Percentiles rank a stretch among this genome's conserved stretches.
Evolutionary conservation across 2,329 filamentous ascomycete species (phyloP).

Genomic region (Aulographum hederae): DNA sequence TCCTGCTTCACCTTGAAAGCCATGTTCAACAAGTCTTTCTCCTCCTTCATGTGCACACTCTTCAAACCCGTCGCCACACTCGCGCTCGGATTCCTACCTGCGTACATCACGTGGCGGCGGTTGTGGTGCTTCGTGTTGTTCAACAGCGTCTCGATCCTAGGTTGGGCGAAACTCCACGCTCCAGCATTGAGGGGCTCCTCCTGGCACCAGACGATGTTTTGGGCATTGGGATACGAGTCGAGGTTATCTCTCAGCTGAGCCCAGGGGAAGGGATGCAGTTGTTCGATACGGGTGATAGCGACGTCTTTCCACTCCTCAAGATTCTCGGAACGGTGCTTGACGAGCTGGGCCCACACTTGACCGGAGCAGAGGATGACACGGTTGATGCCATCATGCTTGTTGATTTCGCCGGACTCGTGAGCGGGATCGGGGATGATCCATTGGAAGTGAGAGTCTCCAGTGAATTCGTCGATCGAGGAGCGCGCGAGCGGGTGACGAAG

Average conservation of each 20-base stretch:
- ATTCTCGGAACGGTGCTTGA: slow-evolving; percentile 55
- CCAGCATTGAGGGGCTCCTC: slow-evolving; percentile 96
- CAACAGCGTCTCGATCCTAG: slow-evolving; percentile 86
- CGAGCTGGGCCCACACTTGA: slow-evolving; percentile 78
- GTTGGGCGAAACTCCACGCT: slow-evolving; percentile 94
- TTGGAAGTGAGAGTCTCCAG: slow-evolving; percentile 77
- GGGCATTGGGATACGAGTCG: slow-evolving; percentile 90
- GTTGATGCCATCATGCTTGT: slow-evolving; percentile 68
- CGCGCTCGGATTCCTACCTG: slow-evolving; percentile 81
- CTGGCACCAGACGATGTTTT: slow-evolving; percentile 94
- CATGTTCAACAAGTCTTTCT: slow-evolving; percentile 59
- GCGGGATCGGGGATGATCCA: slow-evolving; percentile 90
- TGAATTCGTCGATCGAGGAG: slow-evolving; percentile 80
- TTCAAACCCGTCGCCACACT: slow-evolving; percentile 90
- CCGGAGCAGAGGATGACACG: slow-evolving; percentile 89
- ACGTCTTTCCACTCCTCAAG: slow-evolving; percentile 65
- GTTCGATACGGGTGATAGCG: slow-evolving; percentile 88
- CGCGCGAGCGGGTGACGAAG: slow-evolving; percentile 87
- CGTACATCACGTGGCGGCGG: slow-evolving; percentile 92
- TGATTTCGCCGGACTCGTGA: slow-evolving; percentile 59
- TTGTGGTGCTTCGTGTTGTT: slow-evolving; percentile 88
- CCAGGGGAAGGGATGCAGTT: slow-evolving; percentile 98
- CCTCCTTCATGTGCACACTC: slow-evolving; percentile 75
- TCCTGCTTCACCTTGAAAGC: slow-evolving; percentile 46
- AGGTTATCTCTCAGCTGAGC: slow-evolving; percentile 91